phyloP scores from a whole-genome alignment of 345 rosid genomes.

The Turnera subulata region DNA sequence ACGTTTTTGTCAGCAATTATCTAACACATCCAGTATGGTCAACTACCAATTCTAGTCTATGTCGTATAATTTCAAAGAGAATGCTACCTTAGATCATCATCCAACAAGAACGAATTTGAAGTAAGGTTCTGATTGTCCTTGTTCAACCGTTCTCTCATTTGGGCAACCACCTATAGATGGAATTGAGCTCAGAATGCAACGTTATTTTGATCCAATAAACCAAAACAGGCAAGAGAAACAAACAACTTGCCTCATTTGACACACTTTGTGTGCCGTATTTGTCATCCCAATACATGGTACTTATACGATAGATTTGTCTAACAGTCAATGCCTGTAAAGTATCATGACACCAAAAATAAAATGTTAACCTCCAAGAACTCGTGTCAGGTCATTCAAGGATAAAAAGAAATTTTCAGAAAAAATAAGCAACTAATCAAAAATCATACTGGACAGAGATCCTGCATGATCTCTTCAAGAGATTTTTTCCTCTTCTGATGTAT shows the following conservation, averaged over 20 bases:
- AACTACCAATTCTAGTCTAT: neutral
- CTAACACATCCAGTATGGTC: neutral
- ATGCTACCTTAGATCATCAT: conserved; percentile 88
- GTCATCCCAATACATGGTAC: conserved; percentile 99
- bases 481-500: conserved; percentile 97
- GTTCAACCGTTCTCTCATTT: conserved; percentile 78
- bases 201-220: conserved; percentile 2
- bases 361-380: neutral
- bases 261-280: conserved; percentile 97
- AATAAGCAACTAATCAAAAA: conserved; percentile 12
- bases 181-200: conserved; percentile 10
- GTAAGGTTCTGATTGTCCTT: conserved; percentile 76
- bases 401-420: neutral
- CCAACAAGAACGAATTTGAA: conserved; percentile 86
- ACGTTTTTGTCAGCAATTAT: too few relatives aligned
- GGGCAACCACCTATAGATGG: conserved; percentile 64
- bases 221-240: neutral
- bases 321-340: conserved; percentile 71
- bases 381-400: neutral
- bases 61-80: neutral
- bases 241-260: conserved; percentile 72
- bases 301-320: conserved; percentile 92
- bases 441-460: conserved; percentile 90
- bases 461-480: conserved; percentile 79
- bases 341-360: conserved; percentile 4